Conservation (phyloP, 2,329 filamentous ascomycete genomes). For the Talaromyces sp. region DNA sequence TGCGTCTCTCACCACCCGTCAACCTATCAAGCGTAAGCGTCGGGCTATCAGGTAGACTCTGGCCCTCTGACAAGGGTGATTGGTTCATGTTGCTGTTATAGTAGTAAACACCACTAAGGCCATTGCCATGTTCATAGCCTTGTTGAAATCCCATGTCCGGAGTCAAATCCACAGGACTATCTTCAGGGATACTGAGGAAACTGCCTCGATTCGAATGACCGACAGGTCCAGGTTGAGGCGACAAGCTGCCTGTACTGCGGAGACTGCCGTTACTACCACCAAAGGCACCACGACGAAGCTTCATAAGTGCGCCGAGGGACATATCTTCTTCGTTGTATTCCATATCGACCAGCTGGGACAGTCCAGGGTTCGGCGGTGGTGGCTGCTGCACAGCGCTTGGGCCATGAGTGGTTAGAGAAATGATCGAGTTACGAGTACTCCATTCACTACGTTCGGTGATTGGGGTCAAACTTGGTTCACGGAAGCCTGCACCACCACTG, state of each 20-base stretch:
- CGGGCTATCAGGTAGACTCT: conserved; percentile 14
- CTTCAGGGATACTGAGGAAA: conserved; percentile 35
- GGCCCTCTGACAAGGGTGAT: conserved; percentile 11
- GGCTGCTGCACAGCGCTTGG: conserved; percentile 22
- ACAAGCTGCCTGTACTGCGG: conserved; percentile 49
- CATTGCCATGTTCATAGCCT: background rate
- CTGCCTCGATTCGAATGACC: conserved; percentile 34
- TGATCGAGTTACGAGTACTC: conserved; percentile 87
- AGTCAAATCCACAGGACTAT: conserved; percentile 21
- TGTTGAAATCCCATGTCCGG: conserved; percentile 6
- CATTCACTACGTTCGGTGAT: conserved; percentile 96
- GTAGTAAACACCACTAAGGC: background rate
- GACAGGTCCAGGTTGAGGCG: conserved; percentile 34
- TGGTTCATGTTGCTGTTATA: background rate
- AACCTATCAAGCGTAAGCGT: conserved; percentile 14
- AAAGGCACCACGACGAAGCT: conserved; percentile 71
- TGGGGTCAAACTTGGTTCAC: conserved; percentile 88
- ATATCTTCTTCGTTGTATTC: conserved; percentile 65
- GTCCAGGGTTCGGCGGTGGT: conserved; percentile 60
- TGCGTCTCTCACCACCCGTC: conserved; percentile 9
- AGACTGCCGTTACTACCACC: conserved; percentile 76
- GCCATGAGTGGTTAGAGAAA: conserved; percentile 63
- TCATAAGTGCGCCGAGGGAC: conserved; percentile 68
- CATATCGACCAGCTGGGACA: conserved; percentile 70
- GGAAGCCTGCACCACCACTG: conserved; percentile 70